Evolutionary conservation across 2,329 filamentous ascomycete species (phyloP), one percentile per base, ranked within the genome.

Genomic region (Macrophomina tecta): DNA sequence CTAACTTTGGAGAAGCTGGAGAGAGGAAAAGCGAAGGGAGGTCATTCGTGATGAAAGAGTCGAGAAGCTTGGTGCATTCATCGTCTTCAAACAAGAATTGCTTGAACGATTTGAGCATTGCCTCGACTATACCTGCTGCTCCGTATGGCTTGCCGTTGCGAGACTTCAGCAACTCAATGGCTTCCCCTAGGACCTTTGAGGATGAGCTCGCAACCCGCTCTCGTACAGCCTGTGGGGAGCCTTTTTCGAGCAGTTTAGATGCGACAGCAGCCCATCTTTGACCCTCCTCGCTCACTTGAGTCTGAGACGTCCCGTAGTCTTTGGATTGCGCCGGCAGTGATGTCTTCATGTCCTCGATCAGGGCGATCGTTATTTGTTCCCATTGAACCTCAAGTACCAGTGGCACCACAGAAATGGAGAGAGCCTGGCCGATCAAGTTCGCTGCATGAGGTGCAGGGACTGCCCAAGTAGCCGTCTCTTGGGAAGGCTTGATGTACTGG

Each of bases 281-380:
- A 0, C 89, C 89, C 72, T 91, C 86, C 6, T 88, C 83, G 9
- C 87, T 86, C 32, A 97, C 84, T 48, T 83, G 82, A 61, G 87
- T 84, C 75, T 97, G 93, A 0, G 92, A 96, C 49, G 84, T 83
- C 32, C 86, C 84, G 71, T 91, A 91, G 18, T 93, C 91, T 69
- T 90, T 90, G 0, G 93, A 93, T 66, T 94, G 89, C 74, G 94
- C 93, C 0, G 94, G 93, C 5, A 92, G 84, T 0, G 93, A 96
- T 5, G 87, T 86, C 64, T 89, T 89, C 66, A 97, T 88, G 45
- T 86, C 84, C 38, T 87, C 82, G 32, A 89, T 82, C n/a, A 97
- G 79, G 0, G 83, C 76, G 1, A 86, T 80, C 0, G 87, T 86
- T n/a, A 93, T 78, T 1, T 81, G 81, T 2, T 82, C 76, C 91